These are phyloP conservation scores for Sporisorium scitamineum DNA, from an alignment of 1,284 basidiomycete genomes.

Conservation along the genomic window DNA sequence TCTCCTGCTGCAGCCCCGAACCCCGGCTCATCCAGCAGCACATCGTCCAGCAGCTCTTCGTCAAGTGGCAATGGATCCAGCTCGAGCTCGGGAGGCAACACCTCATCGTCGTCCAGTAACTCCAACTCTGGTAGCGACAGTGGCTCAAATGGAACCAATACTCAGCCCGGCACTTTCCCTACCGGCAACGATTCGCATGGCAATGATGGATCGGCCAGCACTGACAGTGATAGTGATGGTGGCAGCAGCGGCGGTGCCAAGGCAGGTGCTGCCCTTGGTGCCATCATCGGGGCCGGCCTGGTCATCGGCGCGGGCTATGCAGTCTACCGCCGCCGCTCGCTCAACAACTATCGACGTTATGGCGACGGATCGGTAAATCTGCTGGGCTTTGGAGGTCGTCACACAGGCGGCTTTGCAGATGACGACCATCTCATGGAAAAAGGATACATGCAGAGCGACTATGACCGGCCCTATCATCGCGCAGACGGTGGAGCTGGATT, in stretches of 20 bases:
- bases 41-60: neutral
- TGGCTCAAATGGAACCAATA: neutral
- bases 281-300: conserved; percentile 56
- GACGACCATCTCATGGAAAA: conserved; percentile 54
- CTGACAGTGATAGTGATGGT: neutral
- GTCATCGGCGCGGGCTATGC: conserved; percentile 57
- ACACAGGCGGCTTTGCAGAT: conserved; percentile 17
- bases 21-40: neutral
- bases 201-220: conserved; percentile 6
- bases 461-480: conserved; percentile 37
- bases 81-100: conserved; percentile 12
- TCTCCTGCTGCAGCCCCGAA: neutral
- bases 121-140: conserved; percentile 11
- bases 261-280: conserved; percentile 58
- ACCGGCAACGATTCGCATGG: conserved; percentile 5
- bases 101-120: conserved; percentile 8
- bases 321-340: conserved; percentile 45
- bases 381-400: conserved; percentile 32
- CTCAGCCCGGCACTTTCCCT: conserved; percentile 23
- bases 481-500: conserved; percentile 14
- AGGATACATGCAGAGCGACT: conserved; percentile 24
- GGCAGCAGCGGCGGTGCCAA: conserved; percentile 22
- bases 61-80: conserved; percentile 14
- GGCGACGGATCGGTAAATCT: conserved; percentile 49
- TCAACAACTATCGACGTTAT: conserved; percentile 45